phyloP scores from a whole-genome alignment of 306 rosid species.

The Prunus persica region Prunus_persica_NCBIv2 NC_034015.1:2750501-2751000 shows the following conservation, averaged over 20 bases:
- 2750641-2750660: conserved; percentile 68
- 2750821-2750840: conserved; percentile 27
- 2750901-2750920: conserved; percentile 39
- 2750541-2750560: conserved; percentile 48
- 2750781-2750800: background rate
- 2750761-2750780: too few relatives aligned
- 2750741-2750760: background rate
- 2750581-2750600: conserved; percentile 35
- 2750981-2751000: conserved; percentile 71
- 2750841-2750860: conserved; percentile 52
- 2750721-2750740: background rate
- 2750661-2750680: conserved; percentile 53
- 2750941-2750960: conserved; percentile 51
- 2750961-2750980: conserved; percentile 52
- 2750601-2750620: conserved; percentile 34
- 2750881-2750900: conserved; percentile 9
- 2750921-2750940: conserved; percentile 64
- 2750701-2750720: conserved; percentile 61
- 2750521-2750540: conserved; percentile 40
- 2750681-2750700: conserved; percentile 47
- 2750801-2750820: background rate
- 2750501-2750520: background rate
- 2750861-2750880: conserved; percentile 14
- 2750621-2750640: conserved; percentile 56
- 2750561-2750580: conserved; percentile 37